Percentiles rank a stretch among this genome's conserved stretches.
phyloP scores from a whole-genome alignment of 1,139 yeast species.

The Debaryomyces sp. region DNA sequence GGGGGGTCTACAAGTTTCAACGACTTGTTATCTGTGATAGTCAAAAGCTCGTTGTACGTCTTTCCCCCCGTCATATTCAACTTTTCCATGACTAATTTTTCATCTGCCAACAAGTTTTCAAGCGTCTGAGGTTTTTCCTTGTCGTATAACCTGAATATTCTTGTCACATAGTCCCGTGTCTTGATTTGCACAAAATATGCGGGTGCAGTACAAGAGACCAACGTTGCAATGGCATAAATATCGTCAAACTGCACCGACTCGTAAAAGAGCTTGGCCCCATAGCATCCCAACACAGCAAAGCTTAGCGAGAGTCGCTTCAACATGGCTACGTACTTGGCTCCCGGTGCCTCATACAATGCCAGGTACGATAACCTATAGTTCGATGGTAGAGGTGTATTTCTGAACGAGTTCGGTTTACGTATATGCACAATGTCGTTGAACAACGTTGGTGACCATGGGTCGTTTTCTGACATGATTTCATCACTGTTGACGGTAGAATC shows the following conservation, averaged over 20 bases:
- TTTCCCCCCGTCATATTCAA: constrained; percentile 67
- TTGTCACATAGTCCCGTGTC: constrained; percentile 68
- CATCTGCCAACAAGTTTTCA: constrained; percentile 61
- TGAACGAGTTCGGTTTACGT: constrained; percentile 24
- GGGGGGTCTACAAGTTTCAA: constrained; percentile 40
- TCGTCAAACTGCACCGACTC: constrained; percentile 62
- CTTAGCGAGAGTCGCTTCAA: constrained; percentile 57
- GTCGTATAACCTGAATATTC: constrained; percentile 72
- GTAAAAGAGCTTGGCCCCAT: constrained; percentile 56
- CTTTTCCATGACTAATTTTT: constrained; percentile 69
- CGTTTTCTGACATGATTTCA: constrained; percentile 44
- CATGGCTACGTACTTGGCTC: constrained; percentile 56
- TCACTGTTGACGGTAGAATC: constrained; percentile 46
- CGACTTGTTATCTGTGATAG: constrained; percentile 43
- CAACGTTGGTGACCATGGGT: constrained; percentile 54
- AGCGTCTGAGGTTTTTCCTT: constrained; percentile 65
- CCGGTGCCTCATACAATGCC: constrained; percentile 60
- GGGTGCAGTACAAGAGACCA: constrained; percentile 47
- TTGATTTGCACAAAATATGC: constrained; percentile 55
- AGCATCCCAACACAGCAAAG: constrained; percentile 56
- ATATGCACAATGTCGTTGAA: constrained; percentile 40
- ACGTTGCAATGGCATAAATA: constrained; percentile 49
- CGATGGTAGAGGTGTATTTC: constrained; percentile 36
- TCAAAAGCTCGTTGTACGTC: constrained; percentile 62
- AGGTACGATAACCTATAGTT: constrained; percentile 54